Evolutionary conservation across 768 basidiomycete genomes (phyloP), one percentile per base, ranked within the genome.

Genomic region (Pulveroboletus ravenelii): DNA sequence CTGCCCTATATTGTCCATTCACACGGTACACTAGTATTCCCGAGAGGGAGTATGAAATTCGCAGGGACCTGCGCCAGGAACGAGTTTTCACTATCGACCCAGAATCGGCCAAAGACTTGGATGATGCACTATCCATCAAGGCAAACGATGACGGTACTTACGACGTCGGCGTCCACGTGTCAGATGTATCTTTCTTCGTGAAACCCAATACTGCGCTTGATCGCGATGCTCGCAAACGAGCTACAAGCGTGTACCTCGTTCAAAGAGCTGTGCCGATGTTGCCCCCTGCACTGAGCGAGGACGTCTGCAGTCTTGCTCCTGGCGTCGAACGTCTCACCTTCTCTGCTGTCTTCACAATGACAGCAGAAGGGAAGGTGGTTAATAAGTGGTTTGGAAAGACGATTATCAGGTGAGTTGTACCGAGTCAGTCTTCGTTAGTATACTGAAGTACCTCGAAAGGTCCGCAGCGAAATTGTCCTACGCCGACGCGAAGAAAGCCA

Each of bases 261-360:
- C 96, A 99, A 67, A 84, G 95, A 48, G 84, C 87, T 18, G 95
- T 97, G 12, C 94, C 95, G 2, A 99, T 99, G 96, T 75, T 99
- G 9, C 96, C 96, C 2, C 92, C 93, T 25, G 77, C 85, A n/a
- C 74, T 99, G 39, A 89, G 87, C 62, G 94, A 97, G 68, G 84
- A 93, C 59, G 77, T 94, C 13, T 99, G 96, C 72, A 95, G 91
- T 70, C 78, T 99, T 48, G 77, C 82, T 51, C 93, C 93, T 6
- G 88, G 87, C 10, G 78, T 83, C 52, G 96, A 99, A 49, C 85
- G 94, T 45, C 80, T 99, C 29, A 82, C 94, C 2, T 96, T 97
- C 76, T 89, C 93, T 5, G 81, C 87, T 50, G 68, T 93, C 61
- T 93, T 96, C 66, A 94, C 87, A 3, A 77, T 97, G 71, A 84